Evolutionary conservation across 148 eudicot species (phyloP), one percentile per base, ranked within the genome.

Genomic region (Heliosperma pusillum): DNA sequence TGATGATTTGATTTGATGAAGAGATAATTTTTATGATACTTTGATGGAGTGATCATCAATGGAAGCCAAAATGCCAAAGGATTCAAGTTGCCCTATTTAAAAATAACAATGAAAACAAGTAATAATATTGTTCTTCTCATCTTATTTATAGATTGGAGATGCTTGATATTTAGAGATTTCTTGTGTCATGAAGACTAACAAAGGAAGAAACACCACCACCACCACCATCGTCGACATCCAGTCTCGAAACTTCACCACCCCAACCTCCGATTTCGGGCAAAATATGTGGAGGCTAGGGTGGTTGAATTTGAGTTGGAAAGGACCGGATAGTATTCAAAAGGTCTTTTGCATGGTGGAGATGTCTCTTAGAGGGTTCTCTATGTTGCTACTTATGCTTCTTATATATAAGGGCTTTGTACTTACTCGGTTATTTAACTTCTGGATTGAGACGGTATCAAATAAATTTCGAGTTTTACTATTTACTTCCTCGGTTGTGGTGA

Each of bases 51-150:
- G 56, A 56, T 69, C 12, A 71, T 68, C 8, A 33, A 72, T 60
- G 77, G 76, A 78, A 72, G 72, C 76, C 66, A 72, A 68, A 79
- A 79, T 79, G 82, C 82, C 82, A 79, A 80, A 75, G 82, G 82
- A 80, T 80, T n/a, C 76, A 81, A 81, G 83, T 81, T 81, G 83
- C 83, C 83, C 83, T 77, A 72, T 57, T 61, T 36, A 30, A 50
- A 33, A 10, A 15, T 52, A 42, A 33, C 15, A 10, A 0, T 20
- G 52, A 36, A 55, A 71, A 64, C 66, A 30, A 19, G 44, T 22
- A 10, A 20, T 33, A 72, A 30, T n/a, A 19, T 25, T 24, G 20
- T 66, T 25, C 26, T 59, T 59, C 64, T 59, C 64, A 29, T 2
- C 29, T 59, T 9, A 59, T 57, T 57, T 8, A 59, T 59, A 59